A percentile compares a stretch with the other conserved stretches of the same genome.
These are phyloP conservation scores for Phytophthora fragariaefolia DNA, from an alignment of 352 stramenopile genomes.

Conservation along the genomic window DNA sequence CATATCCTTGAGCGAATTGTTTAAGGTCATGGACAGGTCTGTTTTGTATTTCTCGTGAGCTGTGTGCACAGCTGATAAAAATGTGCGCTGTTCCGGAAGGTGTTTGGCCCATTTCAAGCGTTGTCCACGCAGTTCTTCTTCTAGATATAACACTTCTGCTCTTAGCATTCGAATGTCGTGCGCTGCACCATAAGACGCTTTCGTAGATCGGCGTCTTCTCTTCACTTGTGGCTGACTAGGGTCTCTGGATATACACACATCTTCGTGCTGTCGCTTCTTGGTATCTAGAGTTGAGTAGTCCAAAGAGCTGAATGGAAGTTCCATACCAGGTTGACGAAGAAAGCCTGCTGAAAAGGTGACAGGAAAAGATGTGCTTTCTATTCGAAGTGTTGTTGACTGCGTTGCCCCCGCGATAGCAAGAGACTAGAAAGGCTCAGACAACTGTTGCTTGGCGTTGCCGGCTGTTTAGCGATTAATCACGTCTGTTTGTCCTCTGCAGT, in stretches of 20 bases:
- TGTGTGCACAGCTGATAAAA: slow-evolving; percentile 10
- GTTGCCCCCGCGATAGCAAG: not conserved
- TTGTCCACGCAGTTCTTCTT: slow-evolving; percentile 17
- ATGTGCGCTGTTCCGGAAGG: slow-evolving; percentile 11
- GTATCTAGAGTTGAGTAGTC: not conserved
- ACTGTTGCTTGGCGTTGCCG: no score
- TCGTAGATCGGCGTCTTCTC: not conserved
- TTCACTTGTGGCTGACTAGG: not conserved
- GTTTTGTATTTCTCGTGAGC: slow-evolving; percentile 20
- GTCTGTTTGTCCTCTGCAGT: not conserved
- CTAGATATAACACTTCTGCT: slow-evolving; percentile 20
- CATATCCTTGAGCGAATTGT: slow-evolving; percentile 15
- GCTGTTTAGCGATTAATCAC: not conserved
- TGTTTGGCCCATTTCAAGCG: slow-evolving; percentile 13
- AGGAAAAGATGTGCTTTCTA: not conserved
- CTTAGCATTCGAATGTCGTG: slow-evolving; percentile 28
- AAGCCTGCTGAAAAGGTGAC: no score
- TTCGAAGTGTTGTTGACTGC: not conserved
- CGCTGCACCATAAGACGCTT: not conserved
- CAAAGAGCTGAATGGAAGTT: not conserved
- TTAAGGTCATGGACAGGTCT: not conserved
- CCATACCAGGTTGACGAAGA: not conserved
- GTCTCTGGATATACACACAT: not conserved
- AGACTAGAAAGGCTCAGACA: not conserved
- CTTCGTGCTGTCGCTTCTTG: not conserved